Conservation (phyloP, 768 basidiomycete species). For the Lactarius tabidus region DNA sequence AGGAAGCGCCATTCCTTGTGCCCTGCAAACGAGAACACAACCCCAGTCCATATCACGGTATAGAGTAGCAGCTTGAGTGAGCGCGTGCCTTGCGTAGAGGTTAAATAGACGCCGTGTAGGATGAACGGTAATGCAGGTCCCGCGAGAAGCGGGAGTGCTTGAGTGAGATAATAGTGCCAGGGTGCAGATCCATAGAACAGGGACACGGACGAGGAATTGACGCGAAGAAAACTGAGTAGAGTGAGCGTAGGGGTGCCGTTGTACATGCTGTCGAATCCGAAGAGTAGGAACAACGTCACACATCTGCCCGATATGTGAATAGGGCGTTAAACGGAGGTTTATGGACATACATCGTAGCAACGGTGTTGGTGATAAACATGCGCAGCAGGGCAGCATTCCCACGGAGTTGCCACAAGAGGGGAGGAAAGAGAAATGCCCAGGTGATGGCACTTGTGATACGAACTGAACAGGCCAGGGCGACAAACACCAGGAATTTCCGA, state of each 20-base stretch:
- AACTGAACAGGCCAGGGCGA: slow-evolving; percentile 73
- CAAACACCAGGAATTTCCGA: slow-evolving; percentile 47
- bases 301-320: slow-evolving; percentile 10
- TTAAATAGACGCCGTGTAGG: slow-evolving; percentile 45
- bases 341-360: slow-evolving; percentile 42
- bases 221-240: slow-evolving; percentile 73
- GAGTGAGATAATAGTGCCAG: slow-evolving; percentile 87
- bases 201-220: slow-evolving; percentile 82
- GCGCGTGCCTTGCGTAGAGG: slow-evolving; percentile 28
- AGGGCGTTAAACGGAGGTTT: slow-evolving; percentile 1
- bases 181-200: slow-evolving; percentile 86
- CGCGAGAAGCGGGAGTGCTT: slow-evolving; percentile 81
- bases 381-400: slow-evolving; percentile 32
- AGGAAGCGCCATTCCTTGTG: slow-evolving; percentile 99
- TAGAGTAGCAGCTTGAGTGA: slow-evolving; percentile 41
- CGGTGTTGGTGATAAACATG: slow-evolving; percentile 39
- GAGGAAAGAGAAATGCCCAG: slow-evolving; percentile 68
- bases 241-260: slow-evolving; percentile 67
- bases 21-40: slow-evolving; percentile 70
- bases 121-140: slow-evolving; percentile 70
- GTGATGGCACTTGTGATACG: slow-evolving; percentile 88
- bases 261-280: slow-evolving; percentile 62
- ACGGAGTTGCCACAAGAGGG: slow-evolving; percentile 54
- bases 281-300: slow-evolving; percentile 17
- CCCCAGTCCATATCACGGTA: slow-evolving; percentile 56